These are phyloP conservation scores for Petasospora fabianii DNA, from an alignment of 1,139 yeast species.

Conservation along the genomic window DNA sequence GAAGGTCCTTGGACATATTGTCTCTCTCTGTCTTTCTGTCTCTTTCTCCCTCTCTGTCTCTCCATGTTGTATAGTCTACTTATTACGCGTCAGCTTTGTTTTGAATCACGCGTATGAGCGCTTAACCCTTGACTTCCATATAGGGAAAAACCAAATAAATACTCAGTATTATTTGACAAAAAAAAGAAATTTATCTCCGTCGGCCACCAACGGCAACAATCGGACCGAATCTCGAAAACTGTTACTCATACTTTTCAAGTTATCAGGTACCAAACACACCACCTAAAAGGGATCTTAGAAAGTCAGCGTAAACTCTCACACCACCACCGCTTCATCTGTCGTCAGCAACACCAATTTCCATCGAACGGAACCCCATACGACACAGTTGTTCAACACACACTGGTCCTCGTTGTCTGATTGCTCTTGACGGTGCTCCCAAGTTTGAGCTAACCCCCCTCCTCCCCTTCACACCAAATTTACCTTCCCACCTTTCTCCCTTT, in stretches of 20 bases:
- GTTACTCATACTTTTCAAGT: too few relatives aligned
- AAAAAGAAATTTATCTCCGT: too few relatives aligned
- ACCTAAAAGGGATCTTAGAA: too few relatives aligned
- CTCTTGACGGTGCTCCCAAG: background rate
- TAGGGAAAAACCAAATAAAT: background rate
- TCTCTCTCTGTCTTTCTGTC: background rate
- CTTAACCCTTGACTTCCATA: background rate
- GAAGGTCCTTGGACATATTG: conserved; percentile 15
- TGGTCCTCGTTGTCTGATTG: conserved; percentile 1
- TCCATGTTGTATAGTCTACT: too few relatives aligned
- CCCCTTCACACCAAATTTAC: background rate
- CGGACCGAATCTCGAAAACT: too few relatives aligned
- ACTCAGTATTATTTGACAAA: too few relatives aligned
- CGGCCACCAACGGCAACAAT: too few relatives aligned
- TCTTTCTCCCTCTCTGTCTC: too few relatives aligned
- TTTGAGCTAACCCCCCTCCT: too few relatives aligned
- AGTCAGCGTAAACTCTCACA: background rate
- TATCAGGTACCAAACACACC: too few relatives aligned
- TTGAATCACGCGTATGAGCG: background rate
- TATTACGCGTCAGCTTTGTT: background rate
- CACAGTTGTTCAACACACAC: conserved; percentile 7
- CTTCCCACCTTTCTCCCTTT: background rate
- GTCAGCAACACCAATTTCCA: conserved; percentile 5
- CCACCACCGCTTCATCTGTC: background rate
- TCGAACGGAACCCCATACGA: conserved; percentile 7